These are phyloP conservation scores for Botrytis medusae DNA, from an alignment of 2,329 filamentous ascomycete genomes.

Conservation along the genomic window DNA sequence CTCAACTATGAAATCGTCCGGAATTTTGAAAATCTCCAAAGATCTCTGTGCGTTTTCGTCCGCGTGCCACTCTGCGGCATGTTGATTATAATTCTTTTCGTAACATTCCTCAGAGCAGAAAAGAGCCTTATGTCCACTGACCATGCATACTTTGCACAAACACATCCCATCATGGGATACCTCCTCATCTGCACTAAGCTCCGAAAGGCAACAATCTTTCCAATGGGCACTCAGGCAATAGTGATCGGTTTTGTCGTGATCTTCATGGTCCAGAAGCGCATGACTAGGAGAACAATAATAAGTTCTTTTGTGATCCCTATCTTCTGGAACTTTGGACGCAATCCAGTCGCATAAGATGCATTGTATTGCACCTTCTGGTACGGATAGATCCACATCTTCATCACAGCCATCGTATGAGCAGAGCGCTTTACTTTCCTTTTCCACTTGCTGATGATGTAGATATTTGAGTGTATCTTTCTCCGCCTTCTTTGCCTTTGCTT, in stretches of 20 bases:
- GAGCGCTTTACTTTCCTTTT: slow-evolving; percentile 21
- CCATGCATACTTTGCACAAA: slow-evolving; percentile 15
- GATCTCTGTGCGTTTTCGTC: slow-evolving; percentile 12
- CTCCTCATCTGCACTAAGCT: not conserved
- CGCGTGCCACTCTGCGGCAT: slow-evolving; percentile 12
- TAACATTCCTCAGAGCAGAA: slow-evolving; percentile 15
- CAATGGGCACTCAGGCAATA: slow-evolving; percentile 12
- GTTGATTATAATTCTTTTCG: slow-evolving; percentile 11
- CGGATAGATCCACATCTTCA: slow-evolving; percentile 30
- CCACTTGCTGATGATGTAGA: slow-evolving; percentile 25
- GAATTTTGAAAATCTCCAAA: not conserved
- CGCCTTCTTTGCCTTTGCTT: slow-evolving; percentile 34
- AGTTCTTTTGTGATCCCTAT: slow-evolving; percentile 24
- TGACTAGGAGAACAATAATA: slow-evolving; percentile 37
- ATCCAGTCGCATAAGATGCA: slow-evolving; percentile 39
- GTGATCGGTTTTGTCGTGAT: slow-evolving; percentile 3
- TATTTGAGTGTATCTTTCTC: slow-evolving; percentile 30
- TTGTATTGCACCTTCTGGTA: slow-evolving; percentile 30
- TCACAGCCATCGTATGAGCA: slow-evolving; percentile 33
- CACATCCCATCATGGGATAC: slow-evolving; percentile 1
- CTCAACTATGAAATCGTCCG: slow-evolving; percentile 3
- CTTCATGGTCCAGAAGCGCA: slow-evolving; percentile 23
- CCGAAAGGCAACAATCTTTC: slow-evolving; percentile 9
- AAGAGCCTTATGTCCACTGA: slow-evolving; percentile 7
- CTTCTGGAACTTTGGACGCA: slow-evolving; percentile 24